Base-by-base conservation (phyloP, 257 asterid species). In the Apocynum venetum region DNA sequence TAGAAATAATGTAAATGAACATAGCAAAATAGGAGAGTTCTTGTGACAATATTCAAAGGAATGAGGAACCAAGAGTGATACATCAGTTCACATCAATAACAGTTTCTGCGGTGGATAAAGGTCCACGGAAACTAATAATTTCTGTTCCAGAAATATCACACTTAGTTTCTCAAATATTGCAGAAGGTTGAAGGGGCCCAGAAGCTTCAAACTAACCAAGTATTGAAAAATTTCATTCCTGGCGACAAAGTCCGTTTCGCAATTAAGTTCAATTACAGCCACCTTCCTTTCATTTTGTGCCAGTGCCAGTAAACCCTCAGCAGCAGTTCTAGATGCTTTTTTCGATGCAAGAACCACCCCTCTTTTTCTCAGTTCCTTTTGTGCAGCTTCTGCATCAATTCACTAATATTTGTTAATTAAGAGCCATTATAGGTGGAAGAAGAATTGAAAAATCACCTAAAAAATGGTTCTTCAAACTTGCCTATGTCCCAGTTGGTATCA, bases 221-320 rank as follows among this genome's bases (percentile, higher is more conserved):
- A 84, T 83, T 93, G 99, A 77, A 93, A 95, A 80, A 93, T 93
- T 61, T 96, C 99, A 84, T 96, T 93, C 87, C 98, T 90, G 43
- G 99, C 98, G 76, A 96, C 99, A 81, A 96, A 96, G 78, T 96
- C 98, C 4, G 98, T 93, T 85, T 95, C 99, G 59, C 98, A 93
- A 79, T 95, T 95, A 68, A 95, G 97, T 81, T 95, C 97, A 76
- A 95, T 66, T 35, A 93, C 81, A 69, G 92, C 92, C 67, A 97
- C 95, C 83, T 88, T 91, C 74, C 81, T 84, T 56, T 87, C 85
- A 85, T 89, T 85, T 87, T 90, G 97, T 38, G 92, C 97, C 83
- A 91, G 79, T 10, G 99, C 99, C 79, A 96, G 92, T 63, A 96
- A 86, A 72, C 98, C 98, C 86, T 96, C 98, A 14, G 91, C 89